A percentile compares a stretch with the other conserved stretches of the same genome.
Evolutionary conservation across 148 eudicot species (phyloP).

Genomic region (Camellia japonica): DNA sequence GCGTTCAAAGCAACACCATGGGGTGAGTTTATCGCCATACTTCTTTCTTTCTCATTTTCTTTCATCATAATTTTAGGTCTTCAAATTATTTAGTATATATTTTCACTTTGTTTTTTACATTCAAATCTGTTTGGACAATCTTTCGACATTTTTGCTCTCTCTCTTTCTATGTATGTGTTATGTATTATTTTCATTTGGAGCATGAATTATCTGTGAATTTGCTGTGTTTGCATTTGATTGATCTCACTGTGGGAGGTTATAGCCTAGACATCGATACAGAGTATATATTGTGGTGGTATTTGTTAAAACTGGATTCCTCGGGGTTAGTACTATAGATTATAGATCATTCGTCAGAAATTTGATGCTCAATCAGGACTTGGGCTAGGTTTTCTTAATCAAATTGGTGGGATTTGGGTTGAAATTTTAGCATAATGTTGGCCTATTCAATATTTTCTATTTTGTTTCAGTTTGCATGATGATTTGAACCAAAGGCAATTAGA

Average conservation of each 20-base stretch:
- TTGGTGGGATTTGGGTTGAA: not conserved
- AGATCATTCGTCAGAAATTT: not conserved
- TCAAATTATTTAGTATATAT: not conserved
- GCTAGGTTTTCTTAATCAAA: not conserved
- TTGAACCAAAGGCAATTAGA: not conserved
- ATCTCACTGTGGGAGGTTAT: not conserved
- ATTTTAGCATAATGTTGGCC: not conserved
- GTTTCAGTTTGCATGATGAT: not conserved
- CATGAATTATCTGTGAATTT: not conserved
- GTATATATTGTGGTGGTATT: not conserved
- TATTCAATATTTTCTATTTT: not conserved
- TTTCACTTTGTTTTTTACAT: not conserved
- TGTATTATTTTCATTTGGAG: not conserved
- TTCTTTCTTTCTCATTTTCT: not conserved
- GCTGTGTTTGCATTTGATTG: not conserved
- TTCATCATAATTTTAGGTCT: not conserved
- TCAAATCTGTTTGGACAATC: not conserved
- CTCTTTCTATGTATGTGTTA: not conserved
- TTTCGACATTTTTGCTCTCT: not conserved
- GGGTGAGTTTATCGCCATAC: constrained; percentile 22
- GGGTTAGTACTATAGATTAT: not conserved
- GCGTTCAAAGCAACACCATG: constrained; percentile 19
- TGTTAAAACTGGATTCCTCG: not conserved
- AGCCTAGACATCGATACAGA: not conserved
- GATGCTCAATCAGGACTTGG: constrained; percentile 5